These are phyloP conservation scores for Microbotryomycetes sp. DNA, from an alignment of 1,284 basidiomycete genomes.

Conservation along the genomic window DNA sequence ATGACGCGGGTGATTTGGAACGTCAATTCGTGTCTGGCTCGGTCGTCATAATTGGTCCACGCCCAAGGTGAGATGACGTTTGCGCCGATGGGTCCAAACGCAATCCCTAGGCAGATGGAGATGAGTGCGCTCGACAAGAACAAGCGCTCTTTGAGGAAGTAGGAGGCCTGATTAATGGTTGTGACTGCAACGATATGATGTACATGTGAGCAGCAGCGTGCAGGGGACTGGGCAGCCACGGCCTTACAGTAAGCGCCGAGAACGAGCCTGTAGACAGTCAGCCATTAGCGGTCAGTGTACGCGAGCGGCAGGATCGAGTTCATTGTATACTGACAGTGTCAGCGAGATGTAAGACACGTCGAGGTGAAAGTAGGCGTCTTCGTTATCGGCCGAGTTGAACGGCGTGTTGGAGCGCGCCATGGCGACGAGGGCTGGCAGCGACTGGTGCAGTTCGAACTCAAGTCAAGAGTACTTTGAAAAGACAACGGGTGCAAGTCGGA, in stretches of 20 bases:
- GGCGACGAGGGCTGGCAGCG: no score
- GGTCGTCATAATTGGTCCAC: slow-evolving; percentile 18
- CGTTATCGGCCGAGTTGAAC: background rate
- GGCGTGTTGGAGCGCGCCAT: background rate
- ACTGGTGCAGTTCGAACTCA: no score
- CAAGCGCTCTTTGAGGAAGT: slow-evolving; percentile 43
- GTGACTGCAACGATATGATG: slow-evolving; percentile 27
- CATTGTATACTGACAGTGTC: background rate
- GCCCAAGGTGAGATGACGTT: background rate
- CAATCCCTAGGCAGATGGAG: slow-evolving; percentile 19
- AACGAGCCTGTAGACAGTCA: background rate
- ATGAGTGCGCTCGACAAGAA: slow-evolving; percentile 38
- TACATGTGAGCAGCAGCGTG: no score
- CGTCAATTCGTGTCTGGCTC: slow-evolving; percentile 32
- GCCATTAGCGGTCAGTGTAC: no score
- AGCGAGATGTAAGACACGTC: background rate
- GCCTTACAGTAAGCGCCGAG: background rate
- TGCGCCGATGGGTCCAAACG: slow-evolving; percentile 1
- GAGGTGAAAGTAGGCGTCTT: background rate
- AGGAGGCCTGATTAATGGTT: slow-evolving; percentile 41
- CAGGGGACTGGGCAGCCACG: no score
- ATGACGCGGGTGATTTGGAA: slow-evolving; percentile 42
- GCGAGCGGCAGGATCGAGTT: no score
- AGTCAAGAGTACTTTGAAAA: no score
- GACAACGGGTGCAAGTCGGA: no score